Evolutionary conservation across 140 eudicot genomes (phyloP), one percentile per base, ranked within the genome.

Genomic region (Bidens hawaiensis): DNA sequence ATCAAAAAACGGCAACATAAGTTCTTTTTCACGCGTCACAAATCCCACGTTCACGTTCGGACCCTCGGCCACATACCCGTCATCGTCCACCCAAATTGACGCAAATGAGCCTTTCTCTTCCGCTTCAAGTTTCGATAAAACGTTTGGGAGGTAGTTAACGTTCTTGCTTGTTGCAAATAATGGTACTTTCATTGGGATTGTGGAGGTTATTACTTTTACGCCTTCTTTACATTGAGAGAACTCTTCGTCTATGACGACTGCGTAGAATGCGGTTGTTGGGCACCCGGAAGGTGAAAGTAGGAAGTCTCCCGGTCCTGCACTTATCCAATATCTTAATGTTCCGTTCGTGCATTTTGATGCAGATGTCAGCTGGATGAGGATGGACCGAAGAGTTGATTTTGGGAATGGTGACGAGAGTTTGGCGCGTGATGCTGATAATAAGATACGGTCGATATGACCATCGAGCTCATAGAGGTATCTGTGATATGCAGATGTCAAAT

Each of bases 141-240:
- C 89, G 24, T 90, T 90, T 6, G 98, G 98, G 49, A 90, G 98
- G 76, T 90, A 90, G 76, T 90, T 90, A 17, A 90, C 96, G 42
- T 84, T 90, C 78, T 90, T 90, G 80, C 83, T 84, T 4, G 94
- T 90, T 11, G 98, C 94, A 59, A 90, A 90, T 23, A 84, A 64
- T 18, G 94, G 96, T 9, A 73, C 57, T 64, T 90, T 90, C 87
- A 90, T 87, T 12, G 98, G 96, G 73, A 90, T 72, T 9, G 84
- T 75, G 1, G 98, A 81, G 3, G 98, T 90, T 68, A 87, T 82
- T 22, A 74, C 98, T 52, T 78, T 84, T 5, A 90, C 98, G 0
- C 98, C 98, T 57, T 90, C 73, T 74, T 67, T 84, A 74, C 84
- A 73, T 23, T 82, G 96, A 1, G 77, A 58, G 53, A 87, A 82